Conservation (phyloP, 495 filamentous ascomycete genomes). For the Letharia lupina region DNA sequence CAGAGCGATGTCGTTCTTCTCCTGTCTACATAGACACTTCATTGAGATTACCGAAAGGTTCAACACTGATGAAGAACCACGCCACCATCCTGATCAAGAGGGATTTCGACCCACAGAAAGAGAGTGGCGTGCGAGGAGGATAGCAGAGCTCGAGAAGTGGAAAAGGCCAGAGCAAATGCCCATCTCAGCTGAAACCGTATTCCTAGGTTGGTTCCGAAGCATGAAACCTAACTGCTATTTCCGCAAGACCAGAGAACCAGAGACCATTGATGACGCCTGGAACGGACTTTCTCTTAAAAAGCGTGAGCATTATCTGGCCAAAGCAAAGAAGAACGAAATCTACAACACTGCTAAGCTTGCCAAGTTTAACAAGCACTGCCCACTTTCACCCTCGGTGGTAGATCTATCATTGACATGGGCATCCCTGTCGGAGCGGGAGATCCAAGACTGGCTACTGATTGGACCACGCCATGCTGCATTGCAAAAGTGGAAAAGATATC, state of each 20-base stretch:
- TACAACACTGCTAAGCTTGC: conserved; percentile 1
- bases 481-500: conserved; percentile 15
- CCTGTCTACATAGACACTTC: background rate
- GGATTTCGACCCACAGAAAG: background rate
- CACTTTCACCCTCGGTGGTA: background rate
- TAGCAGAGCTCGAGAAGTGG: background rate
- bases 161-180: background rate
- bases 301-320: background rate
- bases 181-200: background rate
- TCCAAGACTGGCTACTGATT: background rate
- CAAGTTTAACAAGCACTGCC: background rate
- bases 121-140: background rate
- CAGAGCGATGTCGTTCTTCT: background rate
- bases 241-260: background rate
- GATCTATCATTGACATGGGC: background rate
- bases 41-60: background rate
- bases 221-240: background rate
- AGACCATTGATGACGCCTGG: background rate
- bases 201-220: background rate
- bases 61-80: background rate
- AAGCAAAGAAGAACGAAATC: background rate
- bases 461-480: background rate
- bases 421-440: background rate
- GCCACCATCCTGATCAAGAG: background rate
- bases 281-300: background rate